phyloP scores from a whole-genome alignment of 345 rosid species.

The Laguncularia racemosa region DNA sequence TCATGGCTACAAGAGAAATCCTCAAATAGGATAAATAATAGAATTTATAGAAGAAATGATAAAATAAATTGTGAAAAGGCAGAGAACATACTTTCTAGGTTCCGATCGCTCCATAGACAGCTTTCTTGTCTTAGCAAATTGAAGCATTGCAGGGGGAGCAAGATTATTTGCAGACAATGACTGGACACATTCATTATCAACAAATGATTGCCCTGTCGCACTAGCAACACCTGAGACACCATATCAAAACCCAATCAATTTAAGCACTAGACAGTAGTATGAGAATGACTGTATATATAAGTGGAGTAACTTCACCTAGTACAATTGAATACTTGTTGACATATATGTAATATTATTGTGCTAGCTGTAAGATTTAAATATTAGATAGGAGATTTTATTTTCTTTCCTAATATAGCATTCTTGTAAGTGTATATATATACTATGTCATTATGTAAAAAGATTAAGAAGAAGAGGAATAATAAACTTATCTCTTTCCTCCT shows the following conservation, averaged over 20 bases:
- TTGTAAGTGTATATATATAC: too few species aligned
- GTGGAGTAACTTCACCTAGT: too few species aligned
- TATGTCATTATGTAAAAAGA: too few species aligned
- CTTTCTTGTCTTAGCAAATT: constrained; percentile 92
- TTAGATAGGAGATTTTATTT: too few species aligned
- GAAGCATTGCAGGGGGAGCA: constrained; percentile 61
- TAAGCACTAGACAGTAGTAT: constrained; percentile 24
- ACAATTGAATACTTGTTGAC: too few species aligned
- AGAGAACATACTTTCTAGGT: constrained; percentile 60
- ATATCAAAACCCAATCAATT: constrained; percentile 26
- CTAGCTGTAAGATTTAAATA: too few species aligned
- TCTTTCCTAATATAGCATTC: too few species aligned
- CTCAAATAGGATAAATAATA: too few species aligned
- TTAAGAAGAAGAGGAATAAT: too few species aligned
- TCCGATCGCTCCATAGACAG: constrained; percentile 83
- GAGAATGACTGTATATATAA: constrained; percentile 10
- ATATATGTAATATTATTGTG: too few species aligned
- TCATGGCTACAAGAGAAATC: too few species aligned
- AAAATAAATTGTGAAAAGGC: background rate
- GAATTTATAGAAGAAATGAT: background rate
- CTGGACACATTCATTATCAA: constrained; percentile 65
- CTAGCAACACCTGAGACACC: constrained; percentile 44
- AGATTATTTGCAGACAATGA: constrained; percentile 54
- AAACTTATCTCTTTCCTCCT: too few species aligned
- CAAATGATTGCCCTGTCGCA: constrained; percentile 37